Conservation (phyloP, 2,329 filamentous ascomycete genomes). For the Fusarium citri region DNA sequence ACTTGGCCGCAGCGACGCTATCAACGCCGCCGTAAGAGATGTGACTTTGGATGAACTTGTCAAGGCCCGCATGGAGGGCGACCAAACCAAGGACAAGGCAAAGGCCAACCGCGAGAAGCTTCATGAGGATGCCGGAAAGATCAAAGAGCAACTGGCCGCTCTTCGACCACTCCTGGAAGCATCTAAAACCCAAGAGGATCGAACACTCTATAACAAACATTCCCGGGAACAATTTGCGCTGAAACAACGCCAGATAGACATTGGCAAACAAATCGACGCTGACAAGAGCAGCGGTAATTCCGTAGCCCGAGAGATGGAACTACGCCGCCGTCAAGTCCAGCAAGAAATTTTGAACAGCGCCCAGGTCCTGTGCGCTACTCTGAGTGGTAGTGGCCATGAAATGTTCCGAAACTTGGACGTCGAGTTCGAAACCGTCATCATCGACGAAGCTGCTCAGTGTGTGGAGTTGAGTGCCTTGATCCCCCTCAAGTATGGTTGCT, state of each 20-base stretch:
- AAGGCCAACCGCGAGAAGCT: constrained; percentile 68
- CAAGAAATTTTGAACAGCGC: constrained; percentile 91
- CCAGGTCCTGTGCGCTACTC: constrained; percentile 92
- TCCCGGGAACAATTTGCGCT: constrained; percentile 82
- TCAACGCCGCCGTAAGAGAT: constrained; percentile 88
- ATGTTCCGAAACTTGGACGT: constrained; percentile 96
- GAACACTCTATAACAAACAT: constrained; percentile 63
- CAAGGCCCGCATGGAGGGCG: constrained; percentile 74
- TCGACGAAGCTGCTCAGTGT: constrained; percentile 97
- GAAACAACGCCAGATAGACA: constrained; percentile 76
- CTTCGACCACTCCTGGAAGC: constrained; percentile 79
- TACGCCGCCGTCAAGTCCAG: constrained; percentile 85
- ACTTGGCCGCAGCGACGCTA: constrained; percentile 89
- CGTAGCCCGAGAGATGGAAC: constrained; percentile 83
- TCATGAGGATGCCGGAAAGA: constrained; percentile 72
- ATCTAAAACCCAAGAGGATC: constrained; percentile 67
- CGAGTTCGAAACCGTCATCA: constrained; percentile 98
- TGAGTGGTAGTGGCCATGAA: constrained; percentile 95
- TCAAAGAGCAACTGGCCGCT: constrained; percentile 80
- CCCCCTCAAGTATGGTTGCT: constrained; percentile 95
- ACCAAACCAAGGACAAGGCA: constrained; percentile 68
- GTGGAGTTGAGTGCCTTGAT: constrained; percentile 97
- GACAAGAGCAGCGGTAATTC: constrained; percentile 88
- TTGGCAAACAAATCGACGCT: constrained; percentile 87
- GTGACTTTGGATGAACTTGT: constrained; percentile 95